These are phyloP conservation scores for Porcisia deanei DNA, from an alignment of 208 protist species.

Conservation along the genomic window DNA sequence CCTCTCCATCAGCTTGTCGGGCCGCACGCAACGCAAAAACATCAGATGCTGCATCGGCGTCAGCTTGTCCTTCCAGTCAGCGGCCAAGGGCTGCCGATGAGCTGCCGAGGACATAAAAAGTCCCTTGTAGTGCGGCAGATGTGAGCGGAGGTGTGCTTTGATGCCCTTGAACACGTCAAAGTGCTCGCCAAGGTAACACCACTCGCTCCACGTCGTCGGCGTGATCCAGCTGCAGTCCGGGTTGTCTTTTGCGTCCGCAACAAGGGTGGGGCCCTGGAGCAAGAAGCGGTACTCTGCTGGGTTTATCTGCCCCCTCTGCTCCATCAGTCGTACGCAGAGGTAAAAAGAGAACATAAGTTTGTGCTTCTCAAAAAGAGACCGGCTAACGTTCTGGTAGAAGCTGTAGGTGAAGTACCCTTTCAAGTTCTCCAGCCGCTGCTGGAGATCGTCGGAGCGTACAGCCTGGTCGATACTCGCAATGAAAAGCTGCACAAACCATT, in stretches of 20 bases:
- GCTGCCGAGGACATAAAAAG: conserved; percentile 94
- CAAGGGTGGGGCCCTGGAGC: conserved; percentile 85
- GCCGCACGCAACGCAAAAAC: conserved; percentile 95
- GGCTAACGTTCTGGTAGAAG: conserved; percentile 96
- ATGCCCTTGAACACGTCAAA: conserved; percentile 93
- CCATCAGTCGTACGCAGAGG: conserved; percentile 92
- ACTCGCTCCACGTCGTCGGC: conserved; percentile 93
- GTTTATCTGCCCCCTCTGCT: conserved; percentile 64
- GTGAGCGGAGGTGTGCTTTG: conserved; percentile 60
- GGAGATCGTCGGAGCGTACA: conserved; percentile 79
- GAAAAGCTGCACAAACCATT: conserved; percentile 98
- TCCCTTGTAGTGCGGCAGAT: conserved; percentile 75
- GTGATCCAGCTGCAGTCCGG: conserved; percentile 94
- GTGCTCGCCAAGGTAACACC: conserved; percentile 83
- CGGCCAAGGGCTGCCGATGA: conserved; percentile 82
- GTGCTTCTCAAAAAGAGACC: conserved; percentile 96
- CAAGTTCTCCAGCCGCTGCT: conserved; percentile 83
- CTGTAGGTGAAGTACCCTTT: conserved; percentile 96
- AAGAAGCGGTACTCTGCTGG: conserved; percentile 92
- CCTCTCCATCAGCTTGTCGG: conserved; percentile 96
- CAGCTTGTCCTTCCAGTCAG: conserved; percentile 75
- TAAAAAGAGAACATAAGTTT: conserved; percentile 96
- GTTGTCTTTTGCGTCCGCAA: conserved; percentile 71
- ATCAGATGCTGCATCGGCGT: conserved; percentile 95
- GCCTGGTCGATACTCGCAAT: conserved; percentile 88